Conservation (phyloP, 2,329 filamentous ascomycete species). For the Penicillium sp. region DNA sequence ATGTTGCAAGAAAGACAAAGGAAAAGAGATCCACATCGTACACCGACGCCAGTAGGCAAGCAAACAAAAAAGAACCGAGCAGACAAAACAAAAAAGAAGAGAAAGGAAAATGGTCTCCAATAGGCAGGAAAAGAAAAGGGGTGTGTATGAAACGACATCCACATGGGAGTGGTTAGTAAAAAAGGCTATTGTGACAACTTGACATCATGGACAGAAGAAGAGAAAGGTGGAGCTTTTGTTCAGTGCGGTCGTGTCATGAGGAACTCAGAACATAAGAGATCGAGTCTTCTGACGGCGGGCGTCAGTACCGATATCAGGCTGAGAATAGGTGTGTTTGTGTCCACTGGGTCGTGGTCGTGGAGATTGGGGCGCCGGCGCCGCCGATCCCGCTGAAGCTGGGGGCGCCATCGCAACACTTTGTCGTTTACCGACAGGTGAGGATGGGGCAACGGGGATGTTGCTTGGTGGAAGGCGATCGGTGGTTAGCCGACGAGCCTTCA, state of each 20-base stretch:
- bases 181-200: slow-evolving; percentile 29
- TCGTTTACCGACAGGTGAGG: slow-evolving; percentile 30
- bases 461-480: slow-evolving; percentile 29
- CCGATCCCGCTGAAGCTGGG: slow-evolving; percentile 29
- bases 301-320: slow-evolving; percentile 42
- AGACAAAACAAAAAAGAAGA: neutral
- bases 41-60: slow-evolving; percentile 23
- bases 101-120: slow-evolving; percentile 1
- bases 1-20: slow-evolving; percentile 8
- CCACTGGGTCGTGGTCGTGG: slow-evolving; percentile 29
- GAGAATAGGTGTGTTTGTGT: slow-evolving; percentile 47
- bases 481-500: slow-evolving; percentile 37
- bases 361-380: slow-evolving; percentile 35
- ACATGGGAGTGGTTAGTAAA: slow-evolving; percentile 20
- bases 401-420: slow-evolving; percentile 22
- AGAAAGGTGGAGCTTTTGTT: slow-evolving; percentile 18
- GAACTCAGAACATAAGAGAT: slow-evolving; percentile 45
- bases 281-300: slow-evolving; percentile 46
- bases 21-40: slow-evolving; percentile 17
- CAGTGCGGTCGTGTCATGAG: slow-evolving; percentile 8
- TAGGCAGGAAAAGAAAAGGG: slow-evolving; percentile 10
- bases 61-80: neutral
- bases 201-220: slow-evolving; percentile 31
- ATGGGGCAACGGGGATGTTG: slow-evolving; percentile 20
- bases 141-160: slow-evolving; percentile 12